Base-by-base conservation (phyloP, 352 stramenopile genomes). In the Pythium dissimile region DNA sequence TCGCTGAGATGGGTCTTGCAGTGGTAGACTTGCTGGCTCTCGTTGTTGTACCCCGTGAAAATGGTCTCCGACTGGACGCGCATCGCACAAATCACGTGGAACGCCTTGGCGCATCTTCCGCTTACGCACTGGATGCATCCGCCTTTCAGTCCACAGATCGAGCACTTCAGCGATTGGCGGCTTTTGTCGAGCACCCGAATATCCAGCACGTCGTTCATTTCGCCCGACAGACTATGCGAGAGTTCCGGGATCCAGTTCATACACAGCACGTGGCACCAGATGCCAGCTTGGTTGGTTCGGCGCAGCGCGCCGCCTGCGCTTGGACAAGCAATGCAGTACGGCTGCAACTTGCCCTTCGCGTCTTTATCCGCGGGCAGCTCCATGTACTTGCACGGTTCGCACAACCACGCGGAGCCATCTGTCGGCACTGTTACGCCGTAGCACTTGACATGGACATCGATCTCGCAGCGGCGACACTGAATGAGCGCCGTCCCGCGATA, bases 161-260 rank as follows among this genome's bases (percentile, higher is more conserved):
- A 42, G 58, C 86, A 96, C 31, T 82, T 84, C 24, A 96, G 64
- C 5, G 63, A 69, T 47, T 84, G 86, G 34, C 88, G 80, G 27
- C 76, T 92, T 23, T 62, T 65, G 39, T 94, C 78, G 21, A 95
- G 59, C 32, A 75, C 54, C 9, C 73, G 65, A 35, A 93, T 83
- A 35, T 92, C 64, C 27, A 94, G 74, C 15, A 62, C 52, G 55
- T 92, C 65, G 55, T 90, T 73, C 67, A 88, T 66, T 31, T 66
- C 56, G 18, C 78, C 82, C 0, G 65, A 52, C 12, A 88, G 61
- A 21, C 77, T 88, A 58, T 90, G 80, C 45, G 71, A 87, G 28
- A 96, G 81, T 67, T 96, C 88, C 2, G 88, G 88, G 38, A 95
- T 84, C 88, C 88, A 96, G 46, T 89, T 83, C 37, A 87, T 67